Percentiles rank a stretch among this genome's conserved stretches.
Conservation (phyloP, 805 yeast species). For the Tetrapisispora nanseiensis region DNA sequence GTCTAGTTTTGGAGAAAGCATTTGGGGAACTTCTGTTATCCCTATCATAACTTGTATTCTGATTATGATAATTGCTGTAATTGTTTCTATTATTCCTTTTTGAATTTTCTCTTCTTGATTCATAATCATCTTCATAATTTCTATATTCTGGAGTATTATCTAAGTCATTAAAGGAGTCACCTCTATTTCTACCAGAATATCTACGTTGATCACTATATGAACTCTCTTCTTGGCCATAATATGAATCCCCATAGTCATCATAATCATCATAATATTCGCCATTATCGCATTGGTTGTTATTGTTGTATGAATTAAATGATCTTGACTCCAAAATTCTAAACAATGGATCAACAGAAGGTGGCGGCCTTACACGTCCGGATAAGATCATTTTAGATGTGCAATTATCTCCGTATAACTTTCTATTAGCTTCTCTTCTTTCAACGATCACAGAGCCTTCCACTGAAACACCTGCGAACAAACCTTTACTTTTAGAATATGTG, state of each 20-base stretch:
- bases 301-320: conserved; percentile 41
- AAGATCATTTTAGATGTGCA: conserved; percentile 80
- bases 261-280: conserved; percentile 32
- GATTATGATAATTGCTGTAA: neutral
- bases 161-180: neutral
- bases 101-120: conserved; percentile 2
- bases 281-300: neutral
- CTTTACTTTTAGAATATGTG: conserved; percentile 91
- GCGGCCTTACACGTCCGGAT: conserved; percentile 78
- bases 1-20: conserved; percentile 1
- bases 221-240: conserved; percentile 28
- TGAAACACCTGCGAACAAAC: conserved; percentile 94
- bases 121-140: conserved; percentile 5
- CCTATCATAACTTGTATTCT: neutral
- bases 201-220: conserved; percentile 21
- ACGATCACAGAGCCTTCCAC: conserved; percentile 94
- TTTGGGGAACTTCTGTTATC: neutral
- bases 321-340: conserved; percentile 77
- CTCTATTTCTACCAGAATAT: conserved; percentile 16
- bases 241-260: conserved; percentile 12
- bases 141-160: conserved; percentile 5
- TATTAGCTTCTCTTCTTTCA: conserved; percentile 93
- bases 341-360: conserved; percentile 79
- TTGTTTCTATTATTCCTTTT: neutral
- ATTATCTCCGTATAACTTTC: conserved; percentile 82